phyloP scores from a whole-genome alignment of 306 rosid species.

The Boehmeria nivea region DNA sequence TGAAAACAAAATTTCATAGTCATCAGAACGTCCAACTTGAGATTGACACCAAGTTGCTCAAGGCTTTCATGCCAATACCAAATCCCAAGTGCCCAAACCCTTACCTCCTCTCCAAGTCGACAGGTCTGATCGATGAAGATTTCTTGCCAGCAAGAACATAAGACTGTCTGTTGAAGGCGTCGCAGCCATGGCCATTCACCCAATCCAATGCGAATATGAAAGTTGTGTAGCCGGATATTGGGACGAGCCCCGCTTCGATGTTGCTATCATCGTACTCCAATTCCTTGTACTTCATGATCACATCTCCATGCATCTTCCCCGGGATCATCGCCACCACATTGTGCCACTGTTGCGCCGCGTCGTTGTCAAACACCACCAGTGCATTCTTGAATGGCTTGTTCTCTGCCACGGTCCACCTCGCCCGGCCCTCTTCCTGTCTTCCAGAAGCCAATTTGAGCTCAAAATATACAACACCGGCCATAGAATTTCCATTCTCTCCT shows the following conservation, averaged over 20 bases:
- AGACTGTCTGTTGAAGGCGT: slow-evolving; percentile 44
- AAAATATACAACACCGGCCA: slow-evolving; percentile 48
- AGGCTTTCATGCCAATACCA: too few species aligned
- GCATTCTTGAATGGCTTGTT: slow-evolving; percentile 88
- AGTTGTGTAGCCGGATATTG: slow-evolving; percentile 58
- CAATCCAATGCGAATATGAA: slow-evolving; percentile 73
- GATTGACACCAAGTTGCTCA: too few species aligned
- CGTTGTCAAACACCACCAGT: slow-evolving; percentile 65
- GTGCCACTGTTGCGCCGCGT: slow-evolving; percentile 75
- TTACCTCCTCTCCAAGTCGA: slow-evolving; percentile 77
- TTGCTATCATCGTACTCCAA: slow-evolving; percentile 64
- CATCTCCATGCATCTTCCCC: slow-evolving; percentile 63
- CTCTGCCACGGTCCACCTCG: slow-evolving; percentile 76
- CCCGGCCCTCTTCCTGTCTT: slow-evolving; percentile 21
- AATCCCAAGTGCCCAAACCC: too few species aligned
- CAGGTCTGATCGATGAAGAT: slow-evolving; percentile 39
- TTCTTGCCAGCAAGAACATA: slow-evolving; percentile 50
- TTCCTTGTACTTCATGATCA: slow-evolving; percentile 61
- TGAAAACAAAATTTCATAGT: too few species aligned
- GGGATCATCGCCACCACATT: slow-evolving; percentile 76
- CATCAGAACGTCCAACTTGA: too few species aligned
- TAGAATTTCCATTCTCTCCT: slow-evolving; percentile 48
- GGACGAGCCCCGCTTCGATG: slow-evolving; percentile 77
- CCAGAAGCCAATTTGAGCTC: slow-evolving; percentile 44
- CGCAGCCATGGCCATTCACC: slow-evolving; percentile 47